Percentiles rank a stretch among this genome's conserved stretches.
These are phyloP conservation scores for Podaxis sp. DNA, from an alignment of 768 basidiomycete genomes.

Conservation along the genomic window DNA sequence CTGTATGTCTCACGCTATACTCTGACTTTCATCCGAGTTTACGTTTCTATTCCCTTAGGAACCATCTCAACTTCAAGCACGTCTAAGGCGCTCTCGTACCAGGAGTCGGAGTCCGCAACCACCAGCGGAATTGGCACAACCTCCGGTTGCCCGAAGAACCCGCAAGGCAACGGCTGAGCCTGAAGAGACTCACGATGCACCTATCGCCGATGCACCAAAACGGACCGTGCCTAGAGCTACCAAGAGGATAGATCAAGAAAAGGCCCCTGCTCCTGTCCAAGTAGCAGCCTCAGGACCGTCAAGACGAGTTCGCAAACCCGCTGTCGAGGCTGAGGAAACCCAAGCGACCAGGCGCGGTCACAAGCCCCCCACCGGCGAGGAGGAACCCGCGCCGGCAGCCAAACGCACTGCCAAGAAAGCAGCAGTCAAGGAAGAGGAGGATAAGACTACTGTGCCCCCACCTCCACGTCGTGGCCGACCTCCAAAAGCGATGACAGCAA, in stretches of 20 bases:
- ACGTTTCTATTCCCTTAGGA: not conserved
- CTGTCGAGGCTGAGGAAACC: conserved; percentile 23
- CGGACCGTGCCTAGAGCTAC: not conserved
- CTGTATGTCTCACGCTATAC: not conserved
- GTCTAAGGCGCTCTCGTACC: conserved; percentile 1
- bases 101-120: conserved; percentile 3
- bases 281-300: conserved; percentile 9
- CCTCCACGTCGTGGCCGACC: conserved; percentile 15
- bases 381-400: conserved; percentile 7
- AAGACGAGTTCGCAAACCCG: conserved; percentile 26
- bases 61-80: not conserved
- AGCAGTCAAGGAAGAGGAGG: conserved; percentile 12
- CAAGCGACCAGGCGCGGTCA: not conserved
- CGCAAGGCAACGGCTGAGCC: not conserved
- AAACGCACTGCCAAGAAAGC: conserved; percentile 7
- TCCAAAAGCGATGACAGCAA: conserved; percentile 16
- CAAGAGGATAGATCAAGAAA: not conserved
- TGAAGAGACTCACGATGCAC: conserved; percentile 1
- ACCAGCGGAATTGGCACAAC: not conserved
- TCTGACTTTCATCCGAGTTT: not conserved
- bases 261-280: conserved; percentile 1
- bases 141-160: not conserved
- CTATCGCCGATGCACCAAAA: not conserved
- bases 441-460: conserved; percentile 12
- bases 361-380: not conserved